A percentile compares a stretch with the other conserved stretches of the same genome.
phyloP scores from a whole-genome alignment of 2,329 filamentous ascomycete species.

The Sarocladium strictum region DNA sequence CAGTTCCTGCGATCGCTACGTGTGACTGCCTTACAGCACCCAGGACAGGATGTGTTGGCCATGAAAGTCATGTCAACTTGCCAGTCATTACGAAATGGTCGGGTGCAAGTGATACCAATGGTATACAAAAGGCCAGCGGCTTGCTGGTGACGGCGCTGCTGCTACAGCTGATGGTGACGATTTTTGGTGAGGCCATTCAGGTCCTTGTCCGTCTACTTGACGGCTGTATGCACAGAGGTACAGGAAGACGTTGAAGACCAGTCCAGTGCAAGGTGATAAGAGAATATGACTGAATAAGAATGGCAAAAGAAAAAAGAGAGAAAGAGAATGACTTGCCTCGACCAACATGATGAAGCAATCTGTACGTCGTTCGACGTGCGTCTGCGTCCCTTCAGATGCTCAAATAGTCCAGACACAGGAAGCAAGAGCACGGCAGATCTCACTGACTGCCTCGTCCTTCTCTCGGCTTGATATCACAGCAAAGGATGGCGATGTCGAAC shows the following conservation, averaged over 20 bases:
- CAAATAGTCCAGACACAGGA: background rate
- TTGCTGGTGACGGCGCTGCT: background rate
- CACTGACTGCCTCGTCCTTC: background rate
- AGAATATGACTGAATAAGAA: background rate
- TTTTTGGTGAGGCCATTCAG: background rate
- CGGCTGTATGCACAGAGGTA: background rate
- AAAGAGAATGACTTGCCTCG: slow-evolving; percentile 18
- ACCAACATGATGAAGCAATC: slow-evolving; percentile 23
- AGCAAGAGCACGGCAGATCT: background rate
- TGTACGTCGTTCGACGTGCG: background rate
- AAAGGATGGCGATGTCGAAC: slow-evolving; percentile 1
- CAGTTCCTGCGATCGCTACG: background rate
- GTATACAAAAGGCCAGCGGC: too few species aligned
- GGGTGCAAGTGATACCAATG: too few species aligned
- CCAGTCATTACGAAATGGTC: too few species aligned
- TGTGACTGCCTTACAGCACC: background rate
- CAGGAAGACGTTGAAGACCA: background rate
- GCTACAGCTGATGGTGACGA: background rate
- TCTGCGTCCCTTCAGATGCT: background rate
- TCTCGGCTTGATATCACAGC: background rate
- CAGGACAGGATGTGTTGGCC: too few species aligned
- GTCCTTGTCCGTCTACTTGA: background rate
- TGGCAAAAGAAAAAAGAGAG: background rate
- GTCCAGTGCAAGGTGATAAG: background rate
- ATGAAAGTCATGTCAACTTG: too few species aligned